Evolutionary conservation across 257 asterid species (phyloP), one percentile per base, ranked within the genome.

Genomic region (Solanum raphanifolium): DNA sequence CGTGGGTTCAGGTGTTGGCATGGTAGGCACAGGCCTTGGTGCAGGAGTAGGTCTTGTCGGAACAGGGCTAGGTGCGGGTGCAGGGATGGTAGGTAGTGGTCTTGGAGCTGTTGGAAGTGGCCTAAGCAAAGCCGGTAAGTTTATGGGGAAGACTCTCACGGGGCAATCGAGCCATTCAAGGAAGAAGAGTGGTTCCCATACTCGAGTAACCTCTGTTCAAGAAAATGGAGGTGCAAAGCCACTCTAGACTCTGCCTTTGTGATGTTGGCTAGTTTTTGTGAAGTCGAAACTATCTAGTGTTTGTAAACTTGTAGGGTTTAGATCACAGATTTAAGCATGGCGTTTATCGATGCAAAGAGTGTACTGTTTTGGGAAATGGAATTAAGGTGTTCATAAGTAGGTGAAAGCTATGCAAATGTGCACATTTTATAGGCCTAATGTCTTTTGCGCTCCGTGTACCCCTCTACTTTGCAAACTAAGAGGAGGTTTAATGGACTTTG

Each of bases 141-240:
- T 95, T 90, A 93, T 96, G 98, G 98, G 96, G 9, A 90, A 98
- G 92, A 94, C 98, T 71, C 36, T 95, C 41, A 94, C 98, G 10
- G 65, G 65, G 65, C 65, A 55, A 7, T 55, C 65, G 2, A 89
- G 89, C 73, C 85, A 83, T 13, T 86, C 94, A 41, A 93, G 39
- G 97, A 95, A 43, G 39, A 79, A 78, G 94, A 95, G 98, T 10
- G 97, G 95, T 48, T 39, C 95, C 27, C 90, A 95, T 25, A 94
- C 98, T 1, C 98, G 97, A 0, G 94, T 93, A 23, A 92, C 92
- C 90, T 48, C 96, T n/a, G 20, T 84, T 68, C 92, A 90, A 48
- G 98, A 94, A 92, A 96, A 93, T 83, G 98, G 98, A 23, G 98
- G 96, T 41, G 94, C 94, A n/a, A 96, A 94, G 92, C 95, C 96